Evolutionary conservation across 1,284 basidiomycete genomes (phyloP).

Genomic region (Veloporphyrellus conicus): DNA sequence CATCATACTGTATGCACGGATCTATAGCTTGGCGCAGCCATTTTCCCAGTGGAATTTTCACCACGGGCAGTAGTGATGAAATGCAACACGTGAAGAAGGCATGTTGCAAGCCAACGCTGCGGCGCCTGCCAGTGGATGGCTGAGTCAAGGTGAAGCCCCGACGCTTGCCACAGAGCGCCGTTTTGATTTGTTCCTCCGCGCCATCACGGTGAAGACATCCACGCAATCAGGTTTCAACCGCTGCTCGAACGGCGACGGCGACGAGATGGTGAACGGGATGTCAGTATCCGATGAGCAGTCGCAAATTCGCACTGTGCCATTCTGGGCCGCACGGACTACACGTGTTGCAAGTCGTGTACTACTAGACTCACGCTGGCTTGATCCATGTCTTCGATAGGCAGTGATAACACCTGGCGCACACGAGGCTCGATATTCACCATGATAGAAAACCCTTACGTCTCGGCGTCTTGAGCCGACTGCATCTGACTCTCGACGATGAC

Average conservation of each 20-base stretch:
- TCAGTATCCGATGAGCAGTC: neutral
- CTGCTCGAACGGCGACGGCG: too few species aligned
- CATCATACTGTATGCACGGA: too few species aligned
- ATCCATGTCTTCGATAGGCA: slow-evolving; percentile 26
- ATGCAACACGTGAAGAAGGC: neutral
- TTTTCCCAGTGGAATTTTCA: too few species aligned
- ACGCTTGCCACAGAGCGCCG: neutral
- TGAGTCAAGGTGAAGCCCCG: too few species aligned
- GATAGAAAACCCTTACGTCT: slow-evolving; percentile 29
- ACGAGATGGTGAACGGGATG: too few species aligned
- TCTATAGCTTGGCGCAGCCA: too few species aligned
- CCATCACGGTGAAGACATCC: slow-evolving; percentile 1
- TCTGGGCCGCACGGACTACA: slow-evolving; percentile 13
- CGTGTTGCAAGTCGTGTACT: slow-evolving; percentile 24
- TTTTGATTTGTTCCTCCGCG: too few species aligned
- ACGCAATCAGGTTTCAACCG: neutral
- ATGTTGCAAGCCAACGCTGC: neutral
- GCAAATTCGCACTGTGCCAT: neutral
- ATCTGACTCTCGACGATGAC: slow-evolving; percentile 25
- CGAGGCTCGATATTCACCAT: slow-evolving; percentile 19
- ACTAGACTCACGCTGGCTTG: slow-evolving; percentile 3
- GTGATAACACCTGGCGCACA: slow-evolving; percentile 34
- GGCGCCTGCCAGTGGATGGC: neutral
- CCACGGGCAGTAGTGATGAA: too few species aligned
- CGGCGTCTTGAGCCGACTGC: slow-evolving; percentile 7